Percentiles rank a stretch among this genome's conserved stretches.
These are phyloP conservation scores for Senna tora DNA, from an alignment of 306 rosid genomes.

Conservation along the genomic window DNA sequence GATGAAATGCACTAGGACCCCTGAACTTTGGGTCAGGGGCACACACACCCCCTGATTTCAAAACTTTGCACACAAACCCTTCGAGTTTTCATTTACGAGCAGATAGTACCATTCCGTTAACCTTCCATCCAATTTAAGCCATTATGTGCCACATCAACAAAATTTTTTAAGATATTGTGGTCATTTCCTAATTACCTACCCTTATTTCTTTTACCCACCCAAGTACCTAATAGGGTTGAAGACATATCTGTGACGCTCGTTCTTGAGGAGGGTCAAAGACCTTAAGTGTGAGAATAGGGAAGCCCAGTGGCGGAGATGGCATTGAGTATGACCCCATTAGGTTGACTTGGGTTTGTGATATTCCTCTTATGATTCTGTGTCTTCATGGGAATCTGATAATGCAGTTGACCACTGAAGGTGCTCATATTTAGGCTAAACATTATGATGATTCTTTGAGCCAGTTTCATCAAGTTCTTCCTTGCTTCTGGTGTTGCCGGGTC, in stretches of 20 bases:
- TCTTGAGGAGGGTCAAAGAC: constrained; percentile 84
- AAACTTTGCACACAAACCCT: too few species aligned
- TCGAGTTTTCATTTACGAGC: too few species aligned
- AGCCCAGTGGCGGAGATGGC: constrained; percentile 92
- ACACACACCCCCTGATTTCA: too few species aligned
- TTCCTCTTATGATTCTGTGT: constrained; percentile 92
- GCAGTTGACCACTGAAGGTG: constrained; percentile 82
- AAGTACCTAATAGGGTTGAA: too few species aligned
- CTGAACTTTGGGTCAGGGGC: too few species aligned
- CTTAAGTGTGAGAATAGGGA: constrained; percentile 68
- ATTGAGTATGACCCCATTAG: constrained; percentile 78
- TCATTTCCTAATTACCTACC: too few species aligned
- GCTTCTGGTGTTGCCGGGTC: constrained; percentile 92
- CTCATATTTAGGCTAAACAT: constrained; percentile 81
- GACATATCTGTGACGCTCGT: constrained; percentile 78
- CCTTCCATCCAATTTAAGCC: too few species aligned
- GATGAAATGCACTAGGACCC: too few species aligned
- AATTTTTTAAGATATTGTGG: too few species aligned
- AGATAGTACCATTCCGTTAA: too few species aligned
- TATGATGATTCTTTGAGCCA: constrained; percentile 82
- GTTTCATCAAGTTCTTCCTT: constrained; percentile 76
- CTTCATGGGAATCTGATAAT: constrained; percentile 80
- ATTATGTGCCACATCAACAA: too few species aligned
- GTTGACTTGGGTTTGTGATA: constrained; percentile 81
- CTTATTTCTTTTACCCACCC: too few species aligned